Evolutionary conservation across 164 flowering plant species (phyloP).

Genomic region (Paratinospora sagittata): DNA sequence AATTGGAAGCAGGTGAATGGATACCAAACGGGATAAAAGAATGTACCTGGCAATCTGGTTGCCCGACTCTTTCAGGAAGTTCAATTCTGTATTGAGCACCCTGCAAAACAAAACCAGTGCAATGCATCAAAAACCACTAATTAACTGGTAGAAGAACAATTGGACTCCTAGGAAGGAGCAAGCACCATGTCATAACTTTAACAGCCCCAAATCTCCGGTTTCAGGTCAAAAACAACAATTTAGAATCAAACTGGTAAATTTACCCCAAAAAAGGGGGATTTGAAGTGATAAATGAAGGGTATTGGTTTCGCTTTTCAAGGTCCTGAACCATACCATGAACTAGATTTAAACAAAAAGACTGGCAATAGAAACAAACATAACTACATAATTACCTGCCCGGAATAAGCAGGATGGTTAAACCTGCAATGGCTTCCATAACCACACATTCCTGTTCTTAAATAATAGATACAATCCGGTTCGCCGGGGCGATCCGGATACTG

Average conservation of each 20-base stretch:
- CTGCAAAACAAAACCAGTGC: slow-evolving; percentile 23
- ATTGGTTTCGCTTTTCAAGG: neutral
- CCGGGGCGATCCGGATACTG: slow-evolving; percentile 65
- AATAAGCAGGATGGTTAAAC: slow-evolving; percentile 53
- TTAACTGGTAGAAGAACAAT: slow-evolving; percentile 1
- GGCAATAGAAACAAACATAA: too few species aligned
- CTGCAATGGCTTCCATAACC: slow-evolving; percentile 63
- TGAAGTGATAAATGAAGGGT: too few species aligned
- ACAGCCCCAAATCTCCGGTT: neutral
- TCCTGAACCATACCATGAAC: neutral
- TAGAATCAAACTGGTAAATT: neutral
- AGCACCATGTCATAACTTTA: neutral
- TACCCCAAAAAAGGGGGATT: too few species aligned
- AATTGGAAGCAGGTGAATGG: neutral
- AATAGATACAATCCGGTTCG: slow-evolving; percentile 60
- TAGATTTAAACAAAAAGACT: neutral
- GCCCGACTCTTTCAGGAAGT: slow-evolving; percentile 75
- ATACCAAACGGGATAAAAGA: neutral
- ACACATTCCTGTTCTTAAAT: slow-evolving; percentile 61
- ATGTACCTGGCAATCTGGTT: slow-evolving; percentile 74
- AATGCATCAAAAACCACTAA: neutral
- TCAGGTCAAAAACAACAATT: neutral
- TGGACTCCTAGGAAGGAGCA: neutral
- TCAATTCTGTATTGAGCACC: slow-evolving; percentile 40
- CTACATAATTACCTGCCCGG: slow-evolving; percentile 30